Conservation (phyloP, 176 grass and related monocot species). For the Eragrostis nindensis region DNA sequence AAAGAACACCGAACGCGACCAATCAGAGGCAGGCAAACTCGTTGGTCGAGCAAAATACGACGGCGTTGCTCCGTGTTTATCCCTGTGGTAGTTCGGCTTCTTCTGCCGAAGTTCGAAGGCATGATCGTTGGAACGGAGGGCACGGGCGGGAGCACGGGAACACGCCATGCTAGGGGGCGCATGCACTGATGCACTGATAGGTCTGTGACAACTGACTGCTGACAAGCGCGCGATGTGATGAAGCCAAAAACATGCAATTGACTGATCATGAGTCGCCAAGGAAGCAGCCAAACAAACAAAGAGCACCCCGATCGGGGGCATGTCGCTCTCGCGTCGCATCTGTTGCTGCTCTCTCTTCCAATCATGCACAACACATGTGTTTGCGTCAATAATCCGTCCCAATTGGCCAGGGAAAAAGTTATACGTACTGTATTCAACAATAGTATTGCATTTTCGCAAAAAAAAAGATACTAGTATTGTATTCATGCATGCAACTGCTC, state of each 20-base stretch:
- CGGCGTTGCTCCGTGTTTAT: not conserved
- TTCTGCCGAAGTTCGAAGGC: not conserved
- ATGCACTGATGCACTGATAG: not conserved
- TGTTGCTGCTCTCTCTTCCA: not conserved
- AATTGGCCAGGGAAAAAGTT: not conserved
- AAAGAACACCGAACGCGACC: not conserved
- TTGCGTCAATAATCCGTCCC: not conserved
- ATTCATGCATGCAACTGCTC: no score
- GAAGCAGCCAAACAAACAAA: constrained; percentile 9
- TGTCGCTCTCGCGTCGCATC: constrained; percentile 30
- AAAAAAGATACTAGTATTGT: no score
- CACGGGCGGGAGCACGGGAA: constrained; percentile 14
- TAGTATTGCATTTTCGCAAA: no score
- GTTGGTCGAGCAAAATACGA: not conserved
- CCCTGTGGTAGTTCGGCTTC: not conserved
- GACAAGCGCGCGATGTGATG: constrained; percentile 20
- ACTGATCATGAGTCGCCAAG: constrained; percentile 32
- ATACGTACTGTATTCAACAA: no score
- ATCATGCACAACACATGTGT: not conserved
- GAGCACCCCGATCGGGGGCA: constrained; percentile 1
- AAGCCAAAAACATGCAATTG: constrained; percentile 39
- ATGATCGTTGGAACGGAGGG: constrained; percentile 25
- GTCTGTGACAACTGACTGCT: not conserved
- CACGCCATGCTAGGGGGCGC: not conserved
- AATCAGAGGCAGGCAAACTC: not conserved